phyloP scores from a whole-genome alignment of 2,329 filamentous ascomycete genomes.

The Onygenales sp. region DNA sequence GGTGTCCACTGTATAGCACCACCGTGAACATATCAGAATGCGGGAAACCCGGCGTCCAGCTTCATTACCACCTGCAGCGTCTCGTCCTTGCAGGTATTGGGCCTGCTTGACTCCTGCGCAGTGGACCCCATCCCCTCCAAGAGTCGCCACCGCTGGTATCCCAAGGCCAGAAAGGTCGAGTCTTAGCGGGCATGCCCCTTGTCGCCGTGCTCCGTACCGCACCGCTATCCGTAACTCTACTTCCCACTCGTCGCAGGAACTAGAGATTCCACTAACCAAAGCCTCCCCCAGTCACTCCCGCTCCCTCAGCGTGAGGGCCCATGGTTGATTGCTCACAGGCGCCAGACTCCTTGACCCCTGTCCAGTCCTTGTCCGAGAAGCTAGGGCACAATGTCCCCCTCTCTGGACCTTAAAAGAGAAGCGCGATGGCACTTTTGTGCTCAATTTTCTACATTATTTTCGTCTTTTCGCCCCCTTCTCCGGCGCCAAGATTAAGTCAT shows the following conservation, averaged over 20 bases:
- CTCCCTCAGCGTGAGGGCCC: not conserved
- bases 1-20: not conserved
- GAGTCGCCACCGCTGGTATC: conserved; percentile 1
- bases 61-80: not conserved
- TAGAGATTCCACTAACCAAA: not conserved
- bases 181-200: not conserved
- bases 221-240: conserved; percentile 3
- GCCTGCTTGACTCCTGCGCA: not conserved
- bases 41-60: conserved; percentile 1
- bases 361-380: not conserved
- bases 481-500: not conserved
- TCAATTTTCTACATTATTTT: not conserved
- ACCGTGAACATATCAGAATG: conserved; percentile 1
- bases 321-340: not conserved
- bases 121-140: not conserved
- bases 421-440: not conserved
- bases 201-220: conserved; percentile 3
- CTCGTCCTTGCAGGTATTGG: not conserved
- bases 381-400: not conserved
- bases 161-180: not conserved
- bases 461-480: not conserved
- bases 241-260: not conserved
- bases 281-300: not conserved
- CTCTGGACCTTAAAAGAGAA: conserved; percentile 1
- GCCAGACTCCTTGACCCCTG: not conserved